Conservation (phyloP, 2,329 filamentous ascomycete species). For the Periconia sp. region DNA sequence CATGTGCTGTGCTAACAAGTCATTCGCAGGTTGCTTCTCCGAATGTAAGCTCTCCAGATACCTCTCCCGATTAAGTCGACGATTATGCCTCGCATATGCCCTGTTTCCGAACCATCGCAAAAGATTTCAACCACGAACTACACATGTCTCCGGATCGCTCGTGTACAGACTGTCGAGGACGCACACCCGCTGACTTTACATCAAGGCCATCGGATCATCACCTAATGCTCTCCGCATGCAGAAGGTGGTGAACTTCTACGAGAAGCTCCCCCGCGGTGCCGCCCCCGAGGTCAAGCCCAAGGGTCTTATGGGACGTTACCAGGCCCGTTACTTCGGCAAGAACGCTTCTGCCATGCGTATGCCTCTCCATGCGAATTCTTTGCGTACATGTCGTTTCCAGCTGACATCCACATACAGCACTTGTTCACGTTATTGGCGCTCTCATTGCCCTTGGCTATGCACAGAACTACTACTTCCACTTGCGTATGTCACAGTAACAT, state of each 20-base stretch:
- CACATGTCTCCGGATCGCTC: background rate
- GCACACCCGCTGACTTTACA: slow-evolving; percentile 20
- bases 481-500: slow-evolving; percentile 68
- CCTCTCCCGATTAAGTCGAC: slow-evolving; percentile 13
- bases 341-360: slow-evolving; percentile 86
- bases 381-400: slow-evolving; percentile 6
- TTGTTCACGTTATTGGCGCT: slow-evolving; percentile 81
- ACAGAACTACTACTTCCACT: slow-evolving; percentile 99
- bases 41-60: slow-evolving; percentile 63
- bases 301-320: slow-evolving; percentile 86
- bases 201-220: slow-evolving; percentile 87
- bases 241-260: slow-evolving; percentile 97
- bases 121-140: slow-evolving; percentile 12
- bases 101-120: slow-evolving; percentile 15
- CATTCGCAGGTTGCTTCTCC: slow-evolving; percentile 73
- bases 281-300: slow-evolving; percentile 81
- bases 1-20: slow-evolving; percentile 40
- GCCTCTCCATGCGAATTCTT: slow-evolving; percentile 45
- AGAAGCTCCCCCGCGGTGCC: slow-evolving; percentile 91
- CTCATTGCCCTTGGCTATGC: slow-evolving; percentile 85
- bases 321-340: slow-evolving; percentile 87
- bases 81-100: slow-evolving; percentile 6
- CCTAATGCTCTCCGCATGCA: slow-evolving; percentile 98
- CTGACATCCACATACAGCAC: slow-evolving; percentile 59
- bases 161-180: background rate